These are phyloP conservation scores for Brassica incana DNA, from an alignment of 345 rosid species.

Conservation along the genomic window DNA sequence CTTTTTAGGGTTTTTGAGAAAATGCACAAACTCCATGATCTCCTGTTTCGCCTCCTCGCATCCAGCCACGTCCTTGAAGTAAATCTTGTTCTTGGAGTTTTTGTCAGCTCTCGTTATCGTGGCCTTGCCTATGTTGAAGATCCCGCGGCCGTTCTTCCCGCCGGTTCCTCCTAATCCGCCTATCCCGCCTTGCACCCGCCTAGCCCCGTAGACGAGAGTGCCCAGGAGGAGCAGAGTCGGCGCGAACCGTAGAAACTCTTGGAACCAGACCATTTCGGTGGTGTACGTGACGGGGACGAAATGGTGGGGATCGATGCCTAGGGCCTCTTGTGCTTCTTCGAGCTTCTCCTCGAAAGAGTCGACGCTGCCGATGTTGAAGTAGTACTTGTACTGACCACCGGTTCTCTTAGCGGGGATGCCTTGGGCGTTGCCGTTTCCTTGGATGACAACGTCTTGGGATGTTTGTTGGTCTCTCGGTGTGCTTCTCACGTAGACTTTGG, in stretches of 20 bases:
- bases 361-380: conserved; percentile 82
- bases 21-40: conserved; percentile 96
- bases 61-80: conserved; percentile 94
- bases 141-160: conserved; percentile 80
- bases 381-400: conserved; percentile 67
- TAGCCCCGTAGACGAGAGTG: conserved; percentile 59
- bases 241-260: conserved; percentile 73
- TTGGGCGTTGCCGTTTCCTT: conserved; percentile 34
- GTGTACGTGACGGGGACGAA: conserved; percentile 82
- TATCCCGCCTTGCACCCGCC: conserved; percentile 77
- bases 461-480: conserved; percentile 46
- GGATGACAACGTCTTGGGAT: conserved; percentile 42
- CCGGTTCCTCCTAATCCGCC: conserved; percentile 78
- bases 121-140: conserved; percentile 91
- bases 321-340: conserved; percentile 86
- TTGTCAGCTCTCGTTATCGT: conserved; percentile 82
- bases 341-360: conserved; percentile 92
- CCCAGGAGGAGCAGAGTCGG: conserved; percentile 75
- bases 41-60: conserved; percentile 99
- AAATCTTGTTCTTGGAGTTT: conserved; percentile 87
- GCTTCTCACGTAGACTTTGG: conserved; percentile 73
- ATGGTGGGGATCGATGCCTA: conserved; percentile 77
- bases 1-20: conserved; percentile 90
- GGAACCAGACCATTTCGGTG: conserved; percentile 76
- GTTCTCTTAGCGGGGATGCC: conserved; percentile 46